A percentile compares a stretch with the other conserved stretches of the same genome.
Evolutionary conservation across 2,329 filamentous ascomycete species (phyloP).

Genomic region (Arthrobotrys megalospora): DNA sequence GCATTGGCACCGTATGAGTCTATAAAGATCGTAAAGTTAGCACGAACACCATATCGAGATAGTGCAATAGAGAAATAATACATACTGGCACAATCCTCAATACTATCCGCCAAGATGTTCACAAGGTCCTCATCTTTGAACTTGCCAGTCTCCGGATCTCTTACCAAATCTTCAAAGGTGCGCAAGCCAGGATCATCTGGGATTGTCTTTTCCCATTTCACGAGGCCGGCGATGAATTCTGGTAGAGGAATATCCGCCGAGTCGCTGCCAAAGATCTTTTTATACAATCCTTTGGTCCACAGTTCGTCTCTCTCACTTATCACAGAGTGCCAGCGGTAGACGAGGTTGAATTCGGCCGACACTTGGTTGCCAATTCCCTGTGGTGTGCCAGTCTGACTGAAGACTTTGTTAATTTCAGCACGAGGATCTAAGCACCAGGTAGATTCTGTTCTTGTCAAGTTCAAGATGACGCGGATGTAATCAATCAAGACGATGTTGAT

Average conservation of each 20-base stretch:
- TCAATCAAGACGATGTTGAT: slow-evolving; percentile 72
- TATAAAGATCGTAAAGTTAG: slow-evolving; percentile 2
- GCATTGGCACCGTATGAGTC: slow-evolving; percentile 65
- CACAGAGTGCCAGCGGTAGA: slow-evolving; percentile 67
- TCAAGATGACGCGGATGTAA: slow-evolving; percentile 72
- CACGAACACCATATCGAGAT: too few relatives aligned
- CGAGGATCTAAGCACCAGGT: slow-evolving; percentile 66
- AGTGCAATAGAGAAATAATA: neutral
- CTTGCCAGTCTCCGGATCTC: slow-evolving; percentile 71
- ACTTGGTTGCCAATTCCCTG: slow-evolving; percentile 67
- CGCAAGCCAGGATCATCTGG: slow-evolving; percentile 76
- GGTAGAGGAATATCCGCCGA: slow-evolving; percentile 70
- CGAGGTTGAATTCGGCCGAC: slow-evolving; percentile 66
- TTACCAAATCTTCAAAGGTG: slow-evolving; percentile 71
- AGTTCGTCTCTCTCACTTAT: slow-evolving; percentile 66
- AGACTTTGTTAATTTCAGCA: slow-evolving; percentile 63
- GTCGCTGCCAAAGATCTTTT: slow-evolving; percentile 59
- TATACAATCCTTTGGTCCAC: slow-evolving; percentile 65
- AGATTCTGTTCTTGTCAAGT: slow-evolving; percentile 66
- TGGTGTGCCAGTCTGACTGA: slow-evolving; percentile 61
- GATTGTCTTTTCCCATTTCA: slow-evolving; percentile 75
- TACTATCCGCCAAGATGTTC: slow-evolving; percentile 72
- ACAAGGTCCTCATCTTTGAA: slow-evolving; percentile 75
- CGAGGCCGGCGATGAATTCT: slow-evolving; percentile 76
- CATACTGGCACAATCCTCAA: slow-evolving; percentile 74